phyloP scores from a whole-genome alignment of 2,329 filamentous ascomycete species.

The Colletotrichum lini region DNA sequence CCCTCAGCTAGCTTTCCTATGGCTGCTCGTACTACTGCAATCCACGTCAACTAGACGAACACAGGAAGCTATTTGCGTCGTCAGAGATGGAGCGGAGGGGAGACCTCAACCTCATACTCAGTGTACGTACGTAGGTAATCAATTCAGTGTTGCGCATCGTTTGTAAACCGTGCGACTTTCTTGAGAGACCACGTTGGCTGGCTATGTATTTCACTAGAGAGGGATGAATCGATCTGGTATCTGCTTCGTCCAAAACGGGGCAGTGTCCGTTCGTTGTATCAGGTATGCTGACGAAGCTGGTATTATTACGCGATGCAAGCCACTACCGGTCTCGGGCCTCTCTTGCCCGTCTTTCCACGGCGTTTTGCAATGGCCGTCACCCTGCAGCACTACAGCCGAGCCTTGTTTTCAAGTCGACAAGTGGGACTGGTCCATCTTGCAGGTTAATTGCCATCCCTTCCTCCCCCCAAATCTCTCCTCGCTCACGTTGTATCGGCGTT shows the following conservation, averaged over 20 bases:
- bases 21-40: conserved; percentile 8
- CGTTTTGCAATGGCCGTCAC: not conserved
- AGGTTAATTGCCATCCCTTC: not conserved
- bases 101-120: too few species aligned
- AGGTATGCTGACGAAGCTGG: not conserved
- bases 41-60: not conserved
- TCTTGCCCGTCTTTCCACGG: not conserved
- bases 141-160: too few species aligned
- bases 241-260: not conserved
- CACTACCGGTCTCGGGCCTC: not conserved
- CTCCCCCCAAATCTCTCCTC: too few species aligned
- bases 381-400: not conserved
- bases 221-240: not conserved
- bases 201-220: too few species aligned
- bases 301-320: conserved; percentile 19
- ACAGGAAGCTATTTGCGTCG: too few species aligned
- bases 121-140: too few species aligned
- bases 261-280: not conserved
- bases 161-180: too few species aligned
- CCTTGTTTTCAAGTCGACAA: not conserved
- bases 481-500: conserved; percentile 47
- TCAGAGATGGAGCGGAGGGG: too few species aligned
- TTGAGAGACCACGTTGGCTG: too few species aligned
- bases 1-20: not conserved
- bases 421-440: not conserved